phyloP scores from a whole-genome alignment of 495 filamentous ascomycete genomes.

The Neurospora sp. region DNA sequence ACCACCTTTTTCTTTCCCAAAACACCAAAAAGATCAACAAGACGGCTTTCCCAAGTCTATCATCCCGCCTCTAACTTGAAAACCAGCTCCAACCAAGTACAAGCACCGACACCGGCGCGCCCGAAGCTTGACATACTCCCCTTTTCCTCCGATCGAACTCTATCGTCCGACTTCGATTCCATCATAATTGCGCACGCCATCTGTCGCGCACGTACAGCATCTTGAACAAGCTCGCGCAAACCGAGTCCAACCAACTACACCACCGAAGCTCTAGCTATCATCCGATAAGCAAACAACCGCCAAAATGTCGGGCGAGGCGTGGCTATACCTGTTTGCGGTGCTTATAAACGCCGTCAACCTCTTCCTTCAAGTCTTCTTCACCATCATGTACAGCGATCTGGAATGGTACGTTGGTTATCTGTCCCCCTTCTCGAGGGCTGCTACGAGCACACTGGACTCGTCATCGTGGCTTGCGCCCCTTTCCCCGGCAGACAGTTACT shows the following conservation, averaged over 20 bases:
- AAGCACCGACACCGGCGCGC: not conserved
- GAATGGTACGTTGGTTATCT: slow-evolving; percentile 63
- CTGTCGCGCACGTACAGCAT: not conserved
- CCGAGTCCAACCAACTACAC: not conserved
- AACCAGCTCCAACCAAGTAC: not conserved
- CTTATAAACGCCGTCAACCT: slow-evolving; percentile 99
- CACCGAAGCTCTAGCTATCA: not conserved
- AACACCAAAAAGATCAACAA: slow-evolving; percentile 2
- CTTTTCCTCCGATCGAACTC: not conserved
- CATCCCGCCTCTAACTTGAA: not conserved
- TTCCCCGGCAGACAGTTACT: not conserved
- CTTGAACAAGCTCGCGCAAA: not conserved
- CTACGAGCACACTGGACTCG: not conserved
- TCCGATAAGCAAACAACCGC: slow-evolving; percentile 10
- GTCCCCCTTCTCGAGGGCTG: not conserved
- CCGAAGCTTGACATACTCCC: not conserved
- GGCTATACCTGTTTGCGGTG: slow-evolving; percentile 97
- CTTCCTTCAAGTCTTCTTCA: slow-evolving; percentile 99
- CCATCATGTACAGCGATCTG: slow-evolving; percentile 98
- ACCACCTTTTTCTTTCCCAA: slow-evolving; percentile 3
- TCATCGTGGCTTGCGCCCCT: not conserved
- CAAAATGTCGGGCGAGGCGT: slow-evolving; percentile 98
- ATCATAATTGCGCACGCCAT: not conserved
- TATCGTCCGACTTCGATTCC: slow-evolving; percentile 1
- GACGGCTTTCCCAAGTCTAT: not conserved